Evolutionary conservation across 73 alveolate genomes (phyloP).

Genomic region (Paramecium primaurelia): DNA sequence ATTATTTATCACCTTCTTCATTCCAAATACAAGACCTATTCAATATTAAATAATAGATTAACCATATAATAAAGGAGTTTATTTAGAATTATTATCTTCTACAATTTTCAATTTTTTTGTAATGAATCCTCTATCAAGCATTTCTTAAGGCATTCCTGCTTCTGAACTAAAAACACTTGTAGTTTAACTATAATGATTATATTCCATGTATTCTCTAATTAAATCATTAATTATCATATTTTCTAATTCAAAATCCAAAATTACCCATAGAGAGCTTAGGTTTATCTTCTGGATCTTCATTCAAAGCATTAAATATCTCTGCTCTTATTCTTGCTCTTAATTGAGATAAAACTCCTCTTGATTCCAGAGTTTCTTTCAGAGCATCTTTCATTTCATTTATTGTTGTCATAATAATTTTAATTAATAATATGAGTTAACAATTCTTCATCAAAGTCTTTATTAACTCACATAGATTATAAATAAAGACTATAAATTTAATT

Average conservation of each 20-base stretch:
- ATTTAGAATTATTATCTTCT: conserved; percentile 71
- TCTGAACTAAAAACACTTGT: conserved; percentile 86
- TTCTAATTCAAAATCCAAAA: conserved; percentile 67
- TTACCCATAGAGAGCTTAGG: conserved; percentile 76
- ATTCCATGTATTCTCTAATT: conserved; percentile 93
- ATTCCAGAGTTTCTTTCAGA: conserved; percentile 91
- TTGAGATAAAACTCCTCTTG: conserved; percentile 88
- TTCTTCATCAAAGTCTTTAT: neutral
- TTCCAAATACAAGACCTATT: conserved; percentile 71
- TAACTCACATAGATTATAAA: neutral
- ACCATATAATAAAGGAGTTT: conserved; percentile 87
- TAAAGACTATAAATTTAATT: neutral
- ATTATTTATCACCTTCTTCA: conserved; percentile 43
- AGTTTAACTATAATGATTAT: conserved; percentile 84
- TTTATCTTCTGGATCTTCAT: conserved; percentile 79
- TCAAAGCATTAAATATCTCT: conserved; percentile 89
- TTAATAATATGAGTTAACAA: neutral
- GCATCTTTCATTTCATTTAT: conserved; percentile 91
- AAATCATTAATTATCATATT: conserved; percentile 92
- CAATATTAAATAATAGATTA: neutral
- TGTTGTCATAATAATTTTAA: conserved; percentile 85
- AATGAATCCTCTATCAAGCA: conserved; percentile 85
- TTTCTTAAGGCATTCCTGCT: conserved; percentile 92
- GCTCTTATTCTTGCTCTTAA: conserved; percentile 93
- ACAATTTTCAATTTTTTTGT: conserved; percentile 83